phyloP scores from a whole-genome alignment of 2,329 filamentous ascomycete species.

The Aspergillus arachidicola region DNA sequence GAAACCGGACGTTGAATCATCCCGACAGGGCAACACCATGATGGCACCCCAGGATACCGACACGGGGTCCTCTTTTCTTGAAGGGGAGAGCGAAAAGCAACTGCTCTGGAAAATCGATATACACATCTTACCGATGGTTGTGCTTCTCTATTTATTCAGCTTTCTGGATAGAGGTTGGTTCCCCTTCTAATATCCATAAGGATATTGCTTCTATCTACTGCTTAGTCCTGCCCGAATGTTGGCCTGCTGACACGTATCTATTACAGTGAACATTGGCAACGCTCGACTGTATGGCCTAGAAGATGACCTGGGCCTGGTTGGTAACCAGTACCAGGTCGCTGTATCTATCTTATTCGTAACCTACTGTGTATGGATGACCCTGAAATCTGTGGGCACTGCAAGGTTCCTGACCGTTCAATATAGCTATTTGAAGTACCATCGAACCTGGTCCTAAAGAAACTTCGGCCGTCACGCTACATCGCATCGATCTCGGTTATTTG shows the following conservation, averaged over 20 bases:
- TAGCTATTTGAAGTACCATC: conserved; percentile 64
- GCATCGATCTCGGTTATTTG: conserved; percentile 63
- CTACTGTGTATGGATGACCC: conserved; percentile 49
- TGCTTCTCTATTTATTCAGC: conserved; percentile 66
- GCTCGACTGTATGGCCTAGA: conserved; percentile 67
- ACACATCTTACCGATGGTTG: conserved; percentile 45
- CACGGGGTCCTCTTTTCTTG: conserved; percentile 24
- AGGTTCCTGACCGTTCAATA: conserved; percentile 12
- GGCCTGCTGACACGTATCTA: background rate
- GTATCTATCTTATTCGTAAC: conserved; percentile 71
- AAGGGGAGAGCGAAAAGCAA: conserved; percentile 30
- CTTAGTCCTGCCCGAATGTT: background rate
- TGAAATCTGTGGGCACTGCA: too few relatives aligned
- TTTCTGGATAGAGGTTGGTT: conserved; percentile 66
- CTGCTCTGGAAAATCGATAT: conserved; percentile 45
- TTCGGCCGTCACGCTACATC: conserved; percentile 63
- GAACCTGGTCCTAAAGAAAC: conserved; percentile 65
- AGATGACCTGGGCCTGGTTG: conserved; percentile 60
- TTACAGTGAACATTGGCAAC: conserved; percentile 70
- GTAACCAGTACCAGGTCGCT: conserved; percentile 70
- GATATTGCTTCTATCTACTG: background rate
- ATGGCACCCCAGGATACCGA: conserved; percentile 15
- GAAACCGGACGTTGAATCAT: conserved; percentile 19
- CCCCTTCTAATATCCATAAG: background rate
- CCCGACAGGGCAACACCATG: conserved; percentile 8